Conservation (phyloP, 495 filamentous ascomycete species). For the Durotheca rogersii region DNA sequence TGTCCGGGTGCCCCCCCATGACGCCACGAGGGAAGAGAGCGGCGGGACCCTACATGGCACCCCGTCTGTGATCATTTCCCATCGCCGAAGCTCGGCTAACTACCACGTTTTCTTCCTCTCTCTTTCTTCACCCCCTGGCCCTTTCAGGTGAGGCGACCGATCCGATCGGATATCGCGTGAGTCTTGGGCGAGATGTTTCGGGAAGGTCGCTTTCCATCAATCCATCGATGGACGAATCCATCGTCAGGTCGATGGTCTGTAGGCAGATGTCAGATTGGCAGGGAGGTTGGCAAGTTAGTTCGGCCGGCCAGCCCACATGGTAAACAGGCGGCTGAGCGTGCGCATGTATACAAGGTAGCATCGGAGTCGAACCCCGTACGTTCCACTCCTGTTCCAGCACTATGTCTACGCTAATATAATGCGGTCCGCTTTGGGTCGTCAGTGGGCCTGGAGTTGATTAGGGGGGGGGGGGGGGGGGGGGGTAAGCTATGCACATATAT, state of each 20-base stretch:
- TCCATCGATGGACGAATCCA: not conserved
- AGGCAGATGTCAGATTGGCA: not conserved
- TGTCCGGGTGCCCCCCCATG: conserved; percentile 25
- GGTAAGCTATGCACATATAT: conserved; percentile 4
- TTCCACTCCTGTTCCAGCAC: conserved; percentile 2
- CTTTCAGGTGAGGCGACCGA: too few species aligned
- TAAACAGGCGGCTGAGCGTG: conserved; percentile 25
- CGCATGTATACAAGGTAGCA: not conserved
- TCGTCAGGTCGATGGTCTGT: not conserved
- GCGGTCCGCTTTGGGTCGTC: conserved; percentile 13
- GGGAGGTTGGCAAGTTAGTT: not conserved
- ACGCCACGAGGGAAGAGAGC: conserved; percentile 26
- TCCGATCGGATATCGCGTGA: too few species aligned
- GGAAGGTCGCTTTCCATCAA: not conserved
- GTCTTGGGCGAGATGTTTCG: not conserved
- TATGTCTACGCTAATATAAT: conserved; percentile 27
- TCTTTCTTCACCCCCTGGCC: not conserved
- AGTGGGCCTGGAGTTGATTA: not conserved
- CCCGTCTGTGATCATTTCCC: not conserved
- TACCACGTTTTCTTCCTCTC: too few species aligned
- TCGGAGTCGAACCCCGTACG: not conserved
- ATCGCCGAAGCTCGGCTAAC: conserved; percentile 1
- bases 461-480: not conserved
- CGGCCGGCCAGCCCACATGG: not conserved
- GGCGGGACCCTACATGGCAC: conserved; percentile 19